Base-by-base conservation (phyloP, 2,329 filamentous ascomycete genomes). In the Cryoendolithus antarcticus region DNA sequence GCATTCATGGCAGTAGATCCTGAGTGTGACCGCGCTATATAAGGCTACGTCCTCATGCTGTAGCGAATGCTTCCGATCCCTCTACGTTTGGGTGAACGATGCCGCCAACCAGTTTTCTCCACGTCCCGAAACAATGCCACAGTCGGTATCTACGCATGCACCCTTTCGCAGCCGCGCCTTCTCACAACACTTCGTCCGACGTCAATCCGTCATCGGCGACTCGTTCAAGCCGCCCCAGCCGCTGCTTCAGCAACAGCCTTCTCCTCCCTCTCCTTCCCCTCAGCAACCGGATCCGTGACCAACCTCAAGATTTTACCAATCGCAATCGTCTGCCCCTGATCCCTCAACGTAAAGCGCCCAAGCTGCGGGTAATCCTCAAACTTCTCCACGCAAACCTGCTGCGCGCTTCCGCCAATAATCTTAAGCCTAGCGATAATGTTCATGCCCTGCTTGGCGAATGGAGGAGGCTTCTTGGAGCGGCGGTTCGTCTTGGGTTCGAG, bases 271-370 rank as follows among this genome's bases (percentile, higher is more conserved):
- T 44, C 41, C 30, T 40, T 39, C 8, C 35, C 38, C 42, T 47
- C 40, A 4, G 33, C 35, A 6, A 38, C 35, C 9, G 38, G 38
- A 45, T 70, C 64, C 3, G 63, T 67, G 51, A 83, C 76, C 44
- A 98, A 74, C 73, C 88, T 95, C 44, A 86, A 95, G 62, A 98
- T 93, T 75, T 98, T 98, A 57, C 91, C 91, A 67, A 98, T 98
- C 41, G 91, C 91, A 68, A 98, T 95, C 0, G 91, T 98, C 82
- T 96, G 89, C 54, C 91, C 91, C 80, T 96, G 57, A 39, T 58
- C 86, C 72, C 86, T 72, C 39, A 93, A 72, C 12, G 86, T 93
- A 63, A 93, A 93, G 32, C 86, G 80, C 55, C 86, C 86, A 63
- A 94, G 75, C 64, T 96, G 91, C 44, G 88, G 80, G 64, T 96